Conservation (phyloP, 1,139 yeast species). For the Oligophagozyma castellii region DNA sequence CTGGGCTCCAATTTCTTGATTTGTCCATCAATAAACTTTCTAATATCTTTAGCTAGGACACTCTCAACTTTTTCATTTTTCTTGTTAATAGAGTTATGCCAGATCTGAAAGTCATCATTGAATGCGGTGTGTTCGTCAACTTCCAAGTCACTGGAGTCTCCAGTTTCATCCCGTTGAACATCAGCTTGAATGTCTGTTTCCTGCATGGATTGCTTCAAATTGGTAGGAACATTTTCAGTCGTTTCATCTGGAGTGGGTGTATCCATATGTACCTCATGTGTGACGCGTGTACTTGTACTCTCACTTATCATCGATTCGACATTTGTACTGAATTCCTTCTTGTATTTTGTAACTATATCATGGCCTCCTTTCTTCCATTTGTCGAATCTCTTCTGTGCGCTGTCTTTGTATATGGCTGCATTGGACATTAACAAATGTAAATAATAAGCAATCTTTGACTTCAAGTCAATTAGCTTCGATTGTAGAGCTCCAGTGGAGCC, state of each 20-base stretch:
- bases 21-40: slow-evolving; percentile 4
- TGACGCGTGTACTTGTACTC: neutral
- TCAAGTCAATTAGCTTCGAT: too few species aligned
- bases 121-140: slow-evolving; percentile 5
- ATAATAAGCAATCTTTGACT: neutral
- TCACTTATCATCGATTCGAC: neutral
- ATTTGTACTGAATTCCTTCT: neutral
- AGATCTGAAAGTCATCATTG: slow-evolving; percentile 2
- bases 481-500: neutral
- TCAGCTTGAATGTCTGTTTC: too few species aligned
- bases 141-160: slow-evolving; percentile 6
- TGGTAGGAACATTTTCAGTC: too few species aligned
- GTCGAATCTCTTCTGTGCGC: neutral
- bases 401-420: neutral
- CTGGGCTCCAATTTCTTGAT: slow-evolving; percentile 4
- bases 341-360: neutral
- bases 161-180: slow-evolving; percentile 3
- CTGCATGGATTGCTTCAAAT: too few species aligned
- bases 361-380: neutral
- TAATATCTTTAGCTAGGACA: slow-evolving; percentile 4
- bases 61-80: slow-evolving; percentile 1
- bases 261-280: neutral
- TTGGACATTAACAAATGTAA: neutral
- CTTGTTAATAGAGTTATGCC: slow-evolving; percentile 1
- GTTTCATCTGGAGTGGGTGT: too few species aligned